phyloP scores from a whole-genome alignment of 129 eudicot genomes.

The carrot (Daucus carota) region DNA sequence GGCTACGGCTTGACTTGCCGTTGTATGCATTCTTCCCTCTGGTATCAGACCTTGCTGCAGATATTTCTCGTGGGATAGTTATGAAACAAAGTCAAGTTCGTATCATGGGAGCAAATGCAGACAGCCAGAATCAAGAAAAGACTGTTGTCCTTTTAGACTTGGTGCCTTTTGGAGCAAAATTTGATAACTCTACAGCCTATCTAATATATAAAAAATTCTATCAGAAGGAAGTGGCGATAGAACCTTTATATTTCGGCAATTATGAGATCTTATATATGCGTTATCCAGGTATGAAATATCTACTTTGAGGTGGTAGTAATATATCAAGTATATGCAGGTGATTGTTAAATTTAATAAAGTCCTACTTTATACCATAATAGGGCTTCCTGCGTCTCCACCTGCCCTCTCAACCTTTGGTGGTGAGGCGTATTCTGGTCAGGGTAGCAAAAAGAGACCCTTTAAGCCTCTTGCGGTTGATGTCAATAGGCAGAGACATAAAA shows the following conservation, averaged over 20 bases:
- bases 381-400: conserved; percentile 92
- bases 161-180: conserved; percentile 67
- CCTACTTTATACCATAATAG: conserved; percentile 22
- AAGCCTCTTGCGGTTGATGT: conserved; percentile 81
- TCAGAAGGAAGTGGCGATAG: conserved; percentile 64
- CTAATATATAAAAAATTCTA: conserved; percentile 59
- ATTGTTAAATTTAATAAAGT: conserved; percentile 5
- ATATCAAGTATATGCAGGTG: neutral
- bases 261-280: conserved; percentile 66
- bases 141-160: conserved; percentile 63
- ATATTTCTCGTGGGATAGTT: conserved; percentile 56
- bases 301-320: neutral
- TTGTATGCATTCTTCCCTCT: conserved; percentile 80
- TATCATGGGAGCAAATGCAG: conserved; percentile 91
- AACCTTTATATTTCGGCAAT: conserved; percentile 53
- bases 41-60: conserved; percentile 73
- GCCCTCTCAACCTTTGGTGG: conserved; percentile 40
- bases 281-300: conserved; percentile 56
- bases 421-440: conserved; percentile 51
- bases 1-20: conserved; percentile 51
- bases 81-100: conserved; percentile 85
- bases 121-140: conserved; percentile 54
- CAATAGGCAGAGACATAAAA: conserved; percentile 35
- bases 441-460: conserved; percentile 40
- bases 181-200: conserved; percentile 56